A percentile compares a stretch with the other conserved stretches of the same genome.
phyloP scores from a whole-genome alignment of 768 basidiomycete genomes.

The Agaricus blazei region DNA sequence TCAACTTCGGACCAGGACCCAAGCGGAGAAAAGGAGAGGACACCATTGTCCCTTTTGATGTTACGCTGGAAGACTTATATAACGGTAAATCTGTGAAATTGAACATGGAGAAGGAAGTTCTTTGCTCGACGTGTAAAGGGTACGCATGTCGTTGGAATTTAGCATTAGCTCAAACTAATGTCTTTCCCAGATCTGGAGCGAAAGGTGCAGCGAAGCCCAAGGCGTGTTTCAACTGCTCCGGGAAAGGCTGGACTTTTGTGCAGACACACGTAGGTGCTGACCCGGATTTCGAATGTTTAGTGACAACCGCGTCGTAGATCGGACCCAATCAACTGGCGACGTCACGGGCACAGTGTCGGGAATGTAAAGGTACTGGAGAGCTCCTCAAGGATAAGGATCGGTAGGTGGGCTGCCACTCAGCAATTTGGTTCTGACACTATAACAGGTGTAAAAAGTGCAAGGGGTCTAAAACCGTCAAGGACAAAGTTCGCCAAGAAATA shows the following conservation, averaged over 20 bases:
- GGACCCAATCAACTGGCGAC: slow-evolving; percentile 26
- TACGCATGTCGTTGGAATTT: slow-evolving; percentile 22
- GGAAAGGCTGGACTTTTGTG: slow-evolving; percentile 70
- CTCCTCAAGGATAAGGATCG: slow-evolving; percentile 81
- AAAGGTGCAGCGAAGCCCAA: slow-evolving; percentile 82
- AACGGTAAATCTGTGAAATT: slow-evolving; percentile 87
- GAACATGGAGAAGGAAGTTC: slow-evolving; percentile 80
- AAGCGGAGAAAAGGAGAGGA: slow-evolving; percentile 62
- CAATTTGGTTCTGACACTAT: slow-evolving; percentile 7
- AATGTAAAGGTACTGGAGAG: slow-evolving; percentile 65
- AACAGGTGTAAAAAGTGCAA: slow-evolving; percentile 94
- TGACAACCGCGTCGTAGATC: background rate
- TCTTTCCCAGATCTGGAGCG: slow-evolving; percentile 62
- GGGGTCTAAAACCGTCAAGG: slow-evolving; percentile 75
- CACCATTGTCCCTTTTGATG: slow-evolving; percentile 72
- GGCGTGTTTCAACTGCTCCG: slow-evolving; percentile 74
- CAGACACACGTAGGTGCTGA: slow-evolving; percentile 45
- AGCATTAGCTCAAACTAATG: slow-evolving; percentile 9
- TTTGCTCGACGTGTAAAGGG: slow-evolving; percentile 83
- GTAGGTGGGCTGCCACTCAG: slow-evolving; percentile 32
- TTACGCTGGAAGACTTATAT: slow-evolving; percentile 90
- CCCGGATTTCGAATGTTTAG: background rate
- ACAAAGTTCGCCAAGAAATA: slow-evolving; percentile 88
- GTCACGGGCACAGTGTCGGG: slow-evolving; percentile 54
- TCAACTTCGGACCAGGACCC: slow-evolving; percentile 58